These are phyloP conservation scores for Salvia hispanica DNA, from an alignment of 257 asterid species.

Conservation along the genomic window DNA sequence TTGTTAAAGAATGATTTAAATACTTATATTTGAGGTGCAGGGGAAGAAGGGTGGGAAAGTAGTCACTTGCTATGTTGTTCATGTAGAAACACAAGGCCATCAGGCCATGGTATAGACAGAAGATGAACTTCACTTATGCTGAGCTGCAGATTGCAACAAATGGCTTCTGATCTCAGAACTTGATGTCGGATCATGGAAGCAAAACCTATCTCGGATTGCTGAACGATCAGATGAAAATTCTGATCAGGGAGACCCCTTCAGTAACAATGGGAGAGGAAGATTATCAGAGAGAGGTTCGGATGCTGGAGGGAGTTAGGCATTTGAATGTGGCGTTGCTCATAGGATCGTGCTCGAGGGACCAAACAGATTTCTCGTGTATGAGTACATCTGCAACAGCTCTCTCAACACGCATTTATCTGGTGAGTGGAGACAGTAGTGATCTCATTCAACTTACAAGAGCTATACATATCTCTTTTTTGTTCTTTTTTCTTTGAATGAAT, in stretches of 20 bases:
- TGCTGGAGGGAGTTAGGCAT: slow-evolving; percentile 44
- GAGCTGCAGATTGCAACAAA: slow-evolving; percentile 53
- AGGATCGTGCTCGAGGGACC: slow-evolving; percentile 57
- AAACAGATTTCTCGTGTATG: slow-evolving; percentile 52
- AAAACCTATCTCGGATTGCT: slow-evolving; percentile 41
- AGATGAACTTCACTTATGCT: slow-evolving; percentile 44
- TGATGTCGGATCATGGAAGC: slow-evolving; percentile 35
- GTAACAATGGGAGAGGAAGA: slow-evolving; percentile 45
- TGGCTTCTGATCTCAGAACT: slow-evolving; percentile 41
- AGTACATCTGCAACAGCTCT: slow-evolving; percentile 53
- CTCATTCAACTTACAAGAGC: no score
- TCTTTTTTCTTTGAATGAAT: not conserved
- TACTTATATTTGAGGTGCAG: slow-evolving; percentile 23
- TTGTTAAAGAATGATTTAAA: no score
- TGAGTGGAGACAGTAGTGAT: no score
- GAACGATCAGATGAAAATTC: slow-evolving; percentile 41
- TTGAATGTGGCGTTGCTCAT: slow-evolving; percentile 50
- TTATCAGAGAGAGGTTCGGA: slow-evolving; percentile 39
- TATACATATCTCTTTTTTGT: no score
- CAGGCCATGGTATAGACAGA: slow-evolving; percentile 31
- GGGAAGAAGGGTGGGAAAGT: slow-evolving; percentile 30
- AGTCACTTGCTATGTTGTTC: slow-evolving; percentile 34
- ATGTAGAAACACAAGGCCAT: slow-evolving; percentile 44
- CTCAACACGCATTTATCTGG: slow-evolving; percentile 49
- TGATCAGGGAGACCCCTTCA: slow-evolving; percentile 52